Evolutionary conservation across 1,139 yeast species (phyloP).

Genomic region (Magnusiomyces magnusii): DNA sequence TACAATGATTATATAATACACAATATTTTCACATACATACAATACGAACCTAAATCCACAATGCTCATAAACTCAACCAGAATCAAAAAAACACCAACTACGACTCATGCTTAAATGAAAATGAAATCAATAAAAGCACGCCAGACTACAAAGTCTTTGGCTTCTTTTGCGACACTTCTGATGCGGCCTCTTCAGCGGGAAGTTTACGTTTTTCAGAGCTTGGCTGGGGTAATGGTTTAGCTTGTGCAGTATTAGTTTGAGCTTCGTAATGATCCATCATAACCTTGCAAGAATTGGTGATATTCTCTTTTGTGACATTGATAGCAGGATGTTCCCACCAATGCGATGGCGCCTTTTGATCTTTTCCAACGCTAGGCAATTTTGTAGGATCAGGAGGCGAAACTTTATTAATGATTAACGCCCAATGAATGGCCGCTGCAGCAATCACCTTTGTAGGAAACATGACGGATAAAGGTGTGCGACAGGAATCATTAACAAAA

Average conservation of each 20-base stretch:
- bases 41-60: too few species aligned
- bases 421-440: constrained; percentile 36
- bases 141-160: neutral
- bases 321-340: constrained; percentile 27
- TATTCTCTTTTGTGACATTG: constrained; percentile 21
- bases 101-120: too few species aligned
- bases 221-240: neutral
- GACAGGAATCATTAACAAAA: constrained; percentile 36
- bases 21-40: neutral
- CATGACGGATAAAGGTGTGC: constrained; percentile 32
- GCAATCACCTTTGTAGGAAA: constrained; percentile 32
- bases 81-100: neutral
- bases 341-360: constrained; percentile 6
- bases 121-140: too few species aligned
- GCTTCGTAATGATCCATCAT: constrained; percentile 30
- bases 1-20: neutral
- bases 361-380: constrained; percentile 5
- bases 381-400: constrained; percentile 13
- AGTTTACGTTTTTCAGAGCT: neutral
- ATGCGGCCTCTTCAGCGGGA: neutral
- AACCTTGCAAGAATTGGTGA: constrained; percentile 27
- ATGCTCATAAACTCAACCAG: neutral
- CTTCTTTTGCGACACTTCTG: neutral
- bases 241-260: neutral
- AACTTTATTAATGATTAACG: constrained; percentile 23